These are phyloP conservation scores for Entomortierella beljakovae DNA, from an alignment of 192 early-diverging fungal genomes.

Conservation along the genomic window DNA sequence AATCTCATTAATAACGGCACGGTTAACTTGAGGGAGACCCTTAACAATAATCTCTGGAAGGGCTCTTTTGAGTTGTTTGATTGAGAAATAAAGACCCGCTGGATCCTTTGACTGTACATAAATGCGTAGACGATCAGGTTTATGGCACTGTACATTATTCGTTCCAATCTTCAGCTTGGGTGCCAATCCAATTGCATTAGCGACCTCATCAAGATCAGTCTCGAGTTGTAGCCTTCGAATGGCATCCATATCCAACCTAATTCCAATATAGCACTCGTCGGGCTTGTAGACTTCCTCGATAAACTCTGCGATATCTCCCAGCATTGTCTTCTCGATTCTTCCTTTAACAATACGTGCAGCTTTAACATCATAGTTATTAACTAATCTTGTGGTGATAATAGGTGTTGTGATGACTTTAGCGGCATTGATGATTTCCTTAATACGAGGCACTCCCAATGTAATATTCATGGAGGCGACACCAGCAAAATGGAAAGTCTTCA, in stretches of 20 bases:
- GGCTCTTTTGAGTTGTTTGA: constrained; percentile 87
- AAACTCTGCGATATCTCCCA: constrained; percentile 94
- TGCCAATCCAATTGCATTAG: constrained; percentile 79
- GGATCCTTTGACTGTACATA: constrained; percentile 72
- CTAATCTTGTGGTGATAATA: constrained; percentile 84
- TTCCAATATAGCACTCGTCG: constrained; percentile 78
- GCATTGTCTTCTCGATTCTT: constrained; percentile 89
- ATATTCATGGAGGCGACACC: constrained; percentile 99
- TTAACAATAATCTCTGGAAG: constrained; percentile 90
- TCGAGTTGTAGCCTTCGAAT: constrained; percentile 92
- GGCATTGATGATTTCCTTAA: constrained; percentile 99
- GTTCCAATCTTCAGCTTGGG: constrained; percentile 91
- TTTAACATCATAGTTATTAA: constrained; percentile 71
- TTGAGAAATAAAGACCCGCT: constrained; percentile 70
- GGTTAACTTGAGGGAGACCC: constrained; percentile 85
- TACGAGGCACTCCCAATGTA: constrained; percentile 98
- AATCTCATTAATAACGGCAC: constrained; percentile 87
- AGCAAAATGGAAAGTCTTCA: constrained; percentile 99
- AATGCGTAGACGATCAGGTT: constrained; percentile 73
- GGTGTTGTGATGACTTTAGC: constrained; percentile 96
- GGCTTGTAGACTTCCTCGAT: constrained; percentile 91
- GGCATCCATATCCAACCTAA: constrained; percentile 88
- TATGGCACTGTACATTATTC: constrained; percentile 70
- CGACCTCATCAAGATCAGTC: constrained; percentile 80
- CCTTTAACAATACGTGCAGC: constrained; percentile 97